These are phyloP conservation scores for Russula sp. DNA, from an alignment of 768 basidiomycete species.

Conservation along the genomic window DNA sequence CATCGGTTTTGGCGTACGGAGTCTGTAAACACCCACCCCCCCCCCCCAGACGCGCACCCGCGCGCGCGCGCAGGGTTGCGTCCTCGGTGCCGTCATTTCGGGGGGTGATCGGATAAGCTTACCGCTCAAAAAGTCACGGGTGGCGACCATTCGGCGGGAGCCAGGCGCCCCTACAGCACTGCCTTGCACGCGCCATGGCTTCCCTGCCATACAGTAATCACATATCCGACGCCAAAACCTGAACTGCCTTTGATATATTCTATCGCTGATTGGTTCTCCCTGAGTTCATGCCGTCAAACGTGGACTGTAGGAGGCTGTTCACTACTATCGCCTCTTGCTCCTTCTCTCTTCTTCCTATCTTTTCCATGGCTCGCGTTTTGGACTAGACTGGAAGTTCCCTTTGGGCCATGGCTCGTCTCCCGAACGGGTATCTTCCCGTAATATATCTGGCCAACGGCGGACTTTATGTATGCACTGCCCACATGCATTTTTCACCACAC, in stretches of 20 bases:
- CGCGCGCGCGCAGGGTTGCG: too few relatives aligned
- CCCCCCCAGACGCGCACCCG: too few relatives aligned
- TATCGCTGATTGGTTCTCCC: conserved; percentile 7
- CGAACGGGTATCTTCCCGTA: not conserved
- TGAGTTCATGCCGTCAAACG: conserved; percentile 3
- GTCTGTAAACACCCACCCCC: too few relatives aligned
- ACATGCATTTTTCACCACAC: conserved; percentile 4
- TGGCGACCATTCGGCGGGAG: not conserved
- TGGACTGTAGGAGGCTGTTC: conserved; percentile 21
- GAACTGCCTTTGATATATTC: not conserved
- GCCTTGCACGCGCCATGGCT: not conserved
- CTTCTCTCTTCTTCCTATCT: not conserved
- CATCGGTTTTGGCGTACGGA: not conserved
- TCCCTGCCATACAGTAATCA: not conserved
- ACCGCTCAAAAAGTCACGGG: not conserved
- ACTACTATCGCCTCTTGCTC: not conserved
- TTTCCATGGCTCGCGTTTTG: not conserved
- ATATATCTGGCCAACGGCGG: not conserved
- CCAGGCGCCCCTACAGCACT: conserved; percentile 14
- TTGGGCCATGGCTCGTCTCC: not conserved
- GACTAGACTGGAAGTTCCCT: not conserved
- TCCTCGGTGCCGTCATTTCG: not conserved
- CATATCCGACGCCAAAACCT: not conserved
- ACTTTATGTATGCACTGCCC: conserved; percentile 12
- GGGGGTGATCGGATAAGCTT: not conserved